A percentile compares a stretch with the other conserved stretches of the same genome.
Conservation (phyloP, 768 basidiomycete genomes). For the Lactarius sp. region DNA sequence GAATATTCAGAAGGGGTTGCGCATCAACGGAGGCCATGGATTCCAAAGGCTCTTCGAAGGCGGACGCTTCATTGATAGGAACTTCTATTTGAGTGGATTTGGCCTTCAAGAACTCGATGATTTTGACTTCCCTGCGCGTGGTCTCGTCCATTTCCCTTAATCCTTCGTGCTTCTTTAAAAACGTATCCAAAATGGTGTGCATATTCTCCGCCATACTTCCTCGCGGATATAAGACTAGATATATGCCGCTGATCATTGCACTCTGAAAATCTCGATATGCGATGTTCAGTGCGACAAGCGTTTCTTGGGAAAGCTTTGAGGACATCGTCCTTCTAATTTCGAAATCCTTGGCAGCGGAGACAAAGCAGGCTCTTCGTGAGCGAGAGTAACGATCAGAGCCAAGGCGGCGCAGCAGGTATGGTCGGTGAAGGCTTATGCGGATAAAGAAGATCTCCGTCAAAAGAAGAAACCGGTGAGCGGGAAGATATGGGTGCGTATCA, state of each 20-base stretch:
- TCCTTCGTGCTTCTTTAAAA: slow-evolving; percentile 61
- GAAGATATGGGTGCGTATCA: slow-evolving; percentile 56
- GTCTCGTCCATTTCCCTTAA: slow-evolving; percentile 73
- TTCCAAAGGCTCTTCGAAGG: slow-evolving; percentile 20
- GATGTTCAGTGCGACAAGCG: slow-evolving; percentile 66
- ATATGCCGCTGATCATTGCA: slow-evolving; percentile 86
- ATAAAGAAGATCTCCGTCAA: slow-evolving; percentile 88
- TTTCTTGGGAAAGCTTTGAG: slow-evolving; percentile 55
- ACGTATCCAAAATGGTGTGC: slow-evolving; percentile 75
- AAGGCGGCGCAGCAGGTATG: slow-evolving; percentile 78
- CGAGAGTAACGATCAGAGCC: slow-evolving; percentile 75
- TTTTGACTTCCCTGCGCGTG: slow-evolving; percentile 75
- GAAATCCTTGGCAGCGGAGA: slow-evolving; percentile 85
- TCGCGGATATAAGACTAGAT: slow-evolving; percentile 72
- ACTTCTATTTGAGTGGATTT: slow-evolving; percentile 51
- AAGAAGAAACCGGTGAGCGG: slow-evolving; percentile 82
- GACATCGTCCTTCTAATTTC: slow-evolving; percentile 68
- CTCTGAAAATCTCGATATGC: slow-evolving; percentile 86
- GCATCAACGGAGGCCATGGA: slow-evolving; percentile 7
- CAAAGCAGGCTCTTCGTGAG: slow-evolving; percentile 84
- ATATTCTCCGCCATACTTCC: slow-evolving; percentile 65
- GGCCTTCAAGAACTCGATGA: slow-evolving; percentile 73
- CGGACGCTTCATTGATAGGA: slow-evolving; percentile 15
- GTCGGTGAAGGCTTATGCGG: slow-evolving; percentile 78
- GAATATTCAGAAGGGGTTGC: slow-evolving; percentile 15